Evolutionary conservation across 164 flowering plant species (phyloP).

Genomic region (Brasenia schreberi): DNA sequence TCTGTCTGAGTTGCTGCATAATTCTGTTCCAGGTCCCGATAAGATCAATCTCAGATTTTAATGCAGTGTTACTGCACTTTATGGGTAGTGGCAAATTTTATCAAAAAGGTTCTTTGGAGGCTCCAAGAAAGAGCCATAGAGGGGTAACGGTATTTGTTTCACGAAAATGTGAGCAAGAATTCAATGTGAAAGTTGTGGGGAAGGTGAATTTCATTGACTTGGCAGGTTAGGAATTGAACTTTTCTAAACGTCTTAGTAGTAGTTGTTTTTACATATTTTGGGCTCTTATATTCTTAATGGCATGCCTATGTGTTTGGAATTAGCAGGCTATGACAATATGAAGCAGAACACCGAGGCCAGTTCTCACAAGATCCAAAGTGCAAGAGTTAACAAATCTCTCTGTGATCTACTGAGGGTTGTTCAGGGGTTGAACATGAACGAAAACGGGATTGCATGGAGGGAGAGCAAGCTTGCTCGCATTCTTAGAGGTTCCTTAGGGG

Average conservation of each 20-base stretch:
- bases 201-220: constrained; percentile 69
- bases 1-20: neutral
- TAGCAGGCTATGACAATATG: constrained; percentile 54
- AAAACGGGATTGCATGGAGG: constrained; percentile 47
- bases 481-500: constrained; percentile 57
- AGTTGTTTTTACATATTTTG: neutral
- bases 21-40: constrained; percentile 33
- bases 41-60: constrained; percentile 41
- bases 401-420: constrained; percentile 49
- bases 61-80: constrained; percentile 18
- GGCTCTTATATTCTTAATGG: neutral
- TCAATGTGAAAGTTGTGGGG: constrained; percentile 14
- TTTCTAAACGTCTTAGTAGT: neutral
- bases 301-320: neutral
- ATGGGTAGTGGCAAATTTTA: constrained; percentile 13
- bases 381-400: constrained; percentile 28
- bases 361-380: constrained; percentile 21
- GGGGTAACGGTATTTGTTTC: constrained; percentile 41
- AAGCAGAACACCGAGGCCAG: constrained; percentile 27
- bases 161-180: constrained; percentile 10
- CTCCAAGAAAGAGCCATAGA: constrained; percentile 33
- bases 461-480: constrained; percentile 62
- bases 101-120: constrained; percentile 24
- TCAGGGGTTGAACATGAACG: constrained; percentile 39
- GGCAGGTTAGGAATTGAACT: constrained; percentile 30